A percentile compares a stretch with the other conserved stretches of the same genome.
Conservation (phyloP, 2,329 filamentous ascomycete genomes). For the Uncinocarpus reesii region DNA sequence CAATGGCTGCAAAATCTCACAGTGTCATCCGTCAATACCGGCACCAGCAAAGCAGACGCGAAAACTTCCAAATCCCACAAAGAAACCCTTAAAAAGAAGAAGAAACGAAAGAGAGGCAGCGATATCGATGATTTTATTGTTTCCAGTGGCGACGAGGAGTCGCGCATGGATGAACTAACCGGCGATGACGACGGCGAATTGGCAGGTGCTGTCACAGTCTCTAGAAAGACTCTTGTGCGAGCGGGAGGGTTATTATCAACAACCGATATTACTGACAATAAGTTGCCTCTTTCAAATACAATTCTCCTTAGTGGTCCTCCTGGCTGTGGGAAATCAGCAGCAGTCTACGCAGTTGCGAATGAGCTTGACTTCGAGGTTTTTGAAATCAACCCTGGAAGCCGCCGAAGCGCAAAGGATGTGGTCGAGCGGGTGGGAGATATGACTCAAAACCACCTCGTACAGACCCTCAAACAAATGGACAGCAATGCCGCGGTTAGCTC, state of each 20-base stretch:
- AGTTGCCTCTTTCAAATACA: conserved; percentile 50
- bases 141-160: conserved; percentile 62
- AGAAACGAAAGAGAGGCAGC: conserved; percentile 57
- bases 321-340: conserved; percentile 86
- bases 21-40: conserved; percentile 64
- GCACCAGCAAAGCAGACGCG: conserved; percentile 29
- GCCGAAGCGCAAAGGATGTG: conserved; percentile 80
- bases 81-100: conserved; percentile 35
- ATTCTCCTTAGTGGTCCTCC: conserved; percentile 82
- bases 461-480: conserved; percentile 35
- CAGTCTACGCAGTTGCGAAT: conserved; percentile 81
- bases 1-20: conserved; percentile 72
- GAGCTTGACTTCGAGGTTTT: conserved; percentile 91
- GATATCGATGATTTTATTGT: conserved; percentile 74
- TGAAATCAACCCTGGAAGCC: conserved; percentile 77
- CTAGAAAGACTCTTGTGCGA: conserved; percentile 35
- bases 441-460: conserved; percentile 88
- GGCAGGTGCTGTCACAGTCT: conserved; percentile 31
- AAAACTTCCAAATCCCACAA: conserved; percentile 21
- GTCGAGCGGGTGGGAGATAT: conserved; percentile 90
- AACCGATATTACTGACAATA: conserved; percentile 23
- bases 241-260: conserved; percentile 24
- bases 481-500: conserved; percentile 12
- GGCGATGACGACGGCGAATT: conserved; percentile 41
- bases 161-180: conserved; percentile 58